Evolutionary conservation across 306 rosid species (phyloP).

Genomic region (Inga laurina): DNA sequence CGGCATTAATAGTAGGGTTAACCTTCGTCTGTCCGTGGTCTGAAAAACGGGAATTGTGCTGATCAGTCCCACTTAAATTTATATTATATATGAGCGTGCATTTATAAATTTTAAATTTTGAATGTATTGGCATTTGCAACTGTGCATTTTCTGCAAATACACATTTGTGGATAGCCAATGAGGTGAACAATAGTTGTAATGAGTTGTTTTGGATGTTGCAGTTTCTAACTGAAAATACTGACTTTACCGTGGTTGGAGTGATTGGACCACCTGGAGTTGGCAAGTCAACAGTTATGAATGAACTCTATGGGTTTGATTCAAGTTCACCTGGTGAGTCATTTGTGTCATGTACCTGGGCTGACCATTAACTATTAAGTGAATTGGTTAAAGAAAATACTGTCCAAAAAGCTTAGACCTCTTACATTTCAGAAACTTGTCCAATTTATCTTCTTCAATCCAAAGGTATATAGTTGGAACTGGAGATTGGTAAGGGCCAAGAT

Average conservation of each 20-base stretch:
- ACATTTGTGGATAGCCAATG: too few relatives aligned
- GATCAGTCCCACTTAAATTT: not conserved
- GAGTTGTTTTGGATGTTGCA: slow-evolving; percentile 26
- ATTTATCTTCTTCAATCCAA: not conserved
- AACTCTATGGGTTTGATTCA: slow-evolving; percentile 82
- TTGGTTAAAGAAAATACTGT: not conserved
- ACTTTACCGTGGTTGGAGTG: slow-evolving; percentile 82
- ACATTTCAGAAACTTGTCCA: not conserved
- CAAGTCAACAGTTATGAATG: slow-evolving; percentile 84
- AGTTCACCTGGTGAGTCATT: slow-evolving; percentile 65
- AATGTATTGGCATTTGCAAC: not conserved
- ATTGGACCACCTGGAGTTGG: slow-evolving; percentile 91
- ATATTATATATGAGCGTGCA: not conserved
- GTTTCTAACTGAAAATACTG: slow-evolving; percentile 89
- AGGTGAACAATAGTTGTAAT: too few relatives aligned
- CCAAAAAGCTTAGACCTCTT: not conserved
- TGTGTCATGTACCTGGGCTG: too few relatives aligned
- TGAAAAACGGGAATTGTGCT: not conserved
- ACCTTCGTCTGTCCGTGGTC: not conserved
- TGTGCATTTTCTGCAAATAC: not conserved
- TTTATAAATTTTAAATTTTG: not conserved
- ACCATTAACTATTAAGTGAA: not conserved
- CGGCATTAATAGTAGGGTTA: not conserved
- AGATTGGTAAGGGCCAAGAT: not conserved
- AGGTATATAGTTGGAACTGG: not conserved